These are phyloP conservation scores for Wolfiporia cocos DNA, from an alignment of 1,284 basidiomycete species.

Conservation along the genomic window DNA sequence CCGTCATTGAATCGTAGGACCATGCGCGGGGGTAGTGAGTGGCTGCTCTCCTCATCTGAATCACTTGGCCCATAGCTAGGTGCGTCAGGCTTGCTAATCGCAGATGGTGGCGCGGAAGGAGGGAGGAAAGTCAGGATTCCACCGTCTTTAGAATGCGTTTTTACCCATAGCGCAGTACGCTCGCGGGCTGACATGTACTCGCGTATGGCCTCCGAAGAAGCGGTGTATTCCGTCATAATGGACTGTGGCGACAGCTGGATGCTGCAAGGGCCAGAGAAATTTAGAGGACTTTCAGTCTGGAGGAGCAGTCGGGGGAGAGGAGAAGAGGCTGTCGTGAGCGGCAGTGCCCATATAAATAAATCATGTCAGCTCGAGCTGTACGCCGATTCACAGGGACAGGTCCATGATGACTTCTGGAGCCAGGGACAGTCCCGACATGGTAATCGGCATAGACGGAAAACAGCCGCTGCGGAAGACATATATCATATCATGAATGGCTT, in stretches of 20 bases:
- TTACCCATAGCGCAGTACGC: conserved; percentile 58
- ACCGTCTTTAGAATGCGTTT: conserved; percentile 30
- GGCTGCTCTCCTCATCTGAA: conserved; percentile 58
- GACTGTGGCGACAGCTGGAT: conserved; percentile 8
- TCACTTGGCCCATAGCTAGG: conserved; percentile 38
- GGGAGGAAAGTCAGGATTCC: conserved; percentile 38
- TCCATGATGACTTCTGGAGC: conserved; percentile 10
- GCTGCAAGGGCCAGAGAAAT: conserved; percentile 8
- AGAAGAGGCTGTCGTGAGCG: conserved; percentile 7
- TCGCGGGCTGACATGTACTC: conserved; percentile 51
- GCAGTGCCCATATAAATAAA: conserved; percentile 18
- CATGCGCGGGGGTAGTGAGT: conserved; percentile 67
- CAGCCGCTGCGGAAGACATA: neutral
- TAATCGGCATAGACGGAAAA: conserved; percentile 1
- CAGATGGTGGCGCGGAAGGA: conserved; percentile 53
- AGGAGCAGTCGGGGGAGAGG: conserved; percentile 2
- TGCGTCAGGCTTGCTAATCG: conserved; percentile 38
- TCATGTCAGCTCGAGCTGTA: conserved; percentile 7
- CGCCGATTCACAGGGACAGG: conserved; percentile 13
- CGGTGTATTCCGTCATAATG: conserved; percentile 61
- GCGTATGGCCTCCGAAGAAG: conserved; percentile 49
- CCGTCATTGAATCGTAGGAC: conserved; percentile 62
- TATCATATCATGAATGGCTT: neutral
- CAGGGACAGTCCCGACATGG: conserved; percentile 15
- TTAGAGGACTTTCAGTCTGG: conserved; percentile 7